phyloP scores from a whole-genome alignment of 2,329 filamentous ascomycete genomes.

The Orbilia brochopaga region DNA sequence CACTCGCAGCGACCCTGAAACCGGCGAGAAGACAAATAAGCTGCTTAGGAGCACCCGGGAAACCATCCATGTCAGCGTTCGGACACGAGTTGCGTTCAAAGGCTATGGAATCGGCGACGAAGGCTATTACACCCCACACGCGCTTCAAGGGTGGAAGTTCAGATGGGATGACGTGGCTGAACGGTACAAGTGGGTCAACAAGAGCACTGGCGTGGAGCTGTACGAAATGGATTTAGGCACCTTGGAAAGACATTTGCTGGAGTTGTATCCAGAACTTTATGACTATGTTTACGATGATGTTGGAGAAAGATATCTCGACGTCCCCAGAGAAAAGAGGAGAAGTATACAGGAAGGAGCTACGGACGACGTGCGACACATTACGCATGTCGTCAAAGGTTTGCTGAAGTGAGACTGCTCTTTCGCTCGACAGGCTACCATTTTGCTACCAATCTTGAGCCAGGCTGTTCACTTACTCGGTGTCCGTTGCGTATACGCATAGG shows the following conservation, averaged over 20 bases:
- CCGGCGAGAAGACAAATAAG: constrained; percentile 24
- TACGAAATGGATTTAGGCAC: constrained; percentile 38
- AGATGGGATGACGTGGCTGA: constrained; percentile 23
- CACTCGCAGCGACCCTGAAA: constrained; percentile 23
- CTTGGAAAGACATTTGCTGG: constrained; percentile 26
- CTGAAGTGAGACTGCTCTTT: no score
- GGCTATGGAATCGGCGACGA: constrained; percentile 44
- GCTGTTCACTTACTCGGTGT: no score
- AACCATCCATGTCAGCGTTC: constrained; percentile 35
- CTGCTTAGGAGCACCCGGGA: constrained; percentile 40
- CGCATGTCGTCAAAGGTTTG: constrained; percentile 31
- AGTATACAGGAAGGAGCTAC: constrained; percentile 17
- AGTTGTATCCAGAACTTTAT: constrained; percentile 38
- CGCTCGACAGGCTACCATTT: no score
- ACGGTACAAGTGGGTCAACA: constrained; percentile 42
- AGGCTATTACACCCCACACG: constrained; percentile 28
- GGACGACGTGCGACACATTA: constrained; percentile 31
- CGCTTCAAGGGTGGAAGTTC: constrained; percentile 28
- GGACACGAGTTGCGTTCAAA: constrained; percentile 20
- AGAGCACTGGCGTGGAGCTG: constrained; percentile 22
- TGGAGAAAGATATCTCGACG: constrained; percentile 18
- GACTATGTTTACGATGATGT: constrained; percentile 34
- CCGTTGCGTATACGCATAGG: no score
- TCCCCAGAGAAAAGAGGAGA: constrained; percentile 8
- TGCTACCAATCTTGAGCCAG: no score